These are phyloP conservation scores for Trypanosoma brucei DNA, from an alignment of 208 protist species.

Conservation along the genomic window DNA sequence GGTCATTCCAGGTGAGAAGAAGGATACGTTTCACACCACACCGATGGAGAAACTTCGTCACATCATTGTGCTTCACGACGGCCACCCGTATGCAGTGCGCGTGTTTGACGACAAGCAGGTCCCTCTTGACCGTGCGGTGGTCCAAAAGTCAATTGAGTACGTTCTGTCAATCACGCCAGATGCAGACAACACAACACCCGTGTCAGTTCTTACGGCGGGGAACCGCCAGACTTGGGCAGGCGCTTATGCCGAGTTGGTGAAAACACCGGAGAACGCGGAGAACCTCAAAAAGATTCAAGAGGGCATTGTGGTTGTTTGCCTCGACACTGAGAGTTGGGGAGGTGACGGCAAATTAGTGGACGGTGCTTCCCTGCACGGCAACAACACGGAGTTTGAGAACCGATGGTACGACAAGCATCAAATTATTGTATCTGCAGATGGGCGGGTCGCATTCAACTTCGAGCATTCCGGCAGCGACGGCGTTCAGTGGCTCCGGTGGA, in stretches of 20 bases:
- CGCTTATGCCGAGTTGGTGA: slow-evolving; percentile 77
- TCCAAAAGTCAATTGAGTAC: slow-evolving; percentile 68
- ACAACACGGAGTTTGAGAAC: slow-evolving; percentile 78
- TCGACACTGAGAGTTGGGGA: slow-evolving; percentile 61
- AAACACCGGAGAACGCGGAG: slow-evolving; percentile 67
- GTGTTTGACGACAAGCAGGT: slow-evolving; percentile 61
- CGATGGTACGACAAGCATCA: slow-evolving; percentile 93
- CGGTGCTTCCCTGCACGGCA: slow-evolving; percentile 61
- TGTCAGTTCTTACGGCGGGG: slow-evolving; percentile 80
- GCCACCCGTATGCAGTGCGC: slow-evolving; percentile 63
- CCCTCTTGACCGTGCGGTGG: slow-evolving; percentile 34
- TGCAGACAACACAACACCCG: slow-evolving; percentile 69
- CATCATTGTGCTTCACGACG: slow-evolving; percentile 81
- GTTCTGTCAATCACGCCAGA: slow-evolving; percentile 77
- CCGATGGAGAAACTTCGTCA: slow-evolving; percentile 65
- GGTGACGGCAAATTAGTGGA: slow-evolving; percentile 34
- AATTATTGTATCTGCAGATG: slow-evolving; percentile 82
- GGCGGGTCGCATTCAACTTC: slow-evolving; percentile 85
- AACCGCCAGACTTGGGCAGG: slow-evolving; percentile 71
- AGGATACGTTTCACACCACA: slow-evolving; percentile 52
- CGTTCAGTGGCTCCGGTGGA: slow-evolving; percentile 79
- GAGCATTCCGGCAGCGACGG: slow-evolving; percentile 75
- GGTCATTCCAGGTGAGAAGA: slow-evolving; percentile 59
- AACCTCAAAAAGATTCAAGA: slow-evolving; percentile 63
- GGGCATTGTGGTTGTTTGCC: slow-evolving; percentile 71